Evolutionary conservation across 768 basidiomycete species (phyloP).

Genomic region (Tulasnella sp.): DNA sequence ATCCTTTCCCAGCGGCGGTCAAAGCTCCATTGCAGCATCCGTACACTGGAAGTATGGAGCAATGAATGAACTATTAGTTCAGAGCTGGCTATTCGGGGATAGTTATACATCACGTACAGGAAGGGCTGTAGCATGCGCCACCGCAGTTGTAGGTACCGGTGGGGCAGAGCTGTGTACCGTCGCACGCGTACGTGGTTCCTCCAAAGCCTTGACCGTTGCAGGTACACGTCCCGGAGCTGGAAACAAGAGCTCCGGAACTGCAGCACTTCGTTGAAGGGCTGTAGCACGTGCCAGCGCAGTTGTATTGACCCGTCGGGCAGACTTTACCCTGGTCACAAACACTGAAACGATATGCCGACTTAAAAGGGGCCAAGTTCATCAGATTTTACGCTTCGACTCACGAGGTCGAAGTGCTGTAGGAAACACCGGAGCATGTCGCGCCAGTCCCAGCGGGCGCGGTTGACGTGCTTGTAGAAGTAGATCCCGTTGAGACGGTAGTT

Average conservation of each 20-base stretch:
- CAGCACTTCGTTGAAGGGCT: background rate
- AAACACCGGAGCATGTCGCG: background rate
- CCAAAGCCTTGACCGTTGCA: background rate
- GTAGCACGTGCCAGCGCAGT: conserved; percentile 1
- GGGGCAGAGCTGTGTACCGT: background rate
- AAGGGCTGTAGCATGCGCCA: background rate
- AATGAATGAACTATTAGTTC: too few species aligned
- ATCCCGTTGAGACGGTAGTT: background rate
- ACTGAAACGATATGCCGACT: background rate
- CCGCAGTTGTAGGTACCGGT: background rate
- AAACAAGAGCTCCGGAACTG: background rate
- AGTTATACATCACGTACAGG: background rate
- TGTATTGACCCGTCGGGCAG: conserved; percentile 1
- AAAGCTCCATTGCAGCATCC: conserved; percentile 5
- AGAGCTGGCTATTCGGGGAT: too few species aligned
- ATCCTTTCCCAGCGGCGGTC: conserved; percentile 1
- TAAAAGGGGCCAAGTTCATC: background rate
- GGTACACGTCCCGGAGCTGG: background rate
- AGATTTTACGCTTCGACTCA: background rate
- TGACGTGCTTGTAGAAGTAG: background rate
- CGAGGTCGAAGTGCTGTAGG: background rate
- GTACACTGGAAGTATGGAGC: background rate
- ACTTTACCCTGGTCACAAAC: conserved; percentile 2
- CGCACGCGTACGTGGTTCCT: background rate
- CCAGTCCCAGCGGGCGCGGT: background rate